phyloP scores from a whole-genome alignment of 352 stramenopile genomes.

The Phytophthora europaea region DNA sequence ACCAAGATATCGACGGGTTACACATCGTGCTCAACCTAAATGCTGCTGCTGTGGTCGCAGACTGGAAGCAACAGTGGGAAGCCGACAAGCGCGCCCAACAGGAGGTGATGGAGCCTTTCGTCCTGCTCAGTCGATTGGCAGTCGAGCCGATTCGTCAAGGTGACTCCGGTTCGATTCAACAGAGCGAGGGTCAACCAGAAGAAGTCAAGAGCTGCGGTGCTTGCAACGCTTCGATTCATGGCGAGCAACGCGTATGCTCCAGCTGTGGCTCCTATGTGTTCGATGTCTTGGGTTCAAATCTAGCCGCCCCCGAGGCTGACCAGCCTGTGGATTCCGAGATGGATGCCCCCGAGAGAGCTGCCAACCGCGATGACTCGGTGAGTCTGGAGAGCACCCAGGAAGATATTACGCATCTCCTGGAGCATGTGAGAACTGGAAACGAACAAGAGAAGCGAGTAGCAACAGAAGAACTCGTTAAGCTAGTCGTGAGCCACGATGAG shows the following conservation, averaged over 20 bases:
- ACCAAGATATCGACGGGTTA: not conserved
- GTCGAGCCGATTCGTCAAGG: not conserved
- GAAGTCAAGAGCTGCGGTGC: not conserved
- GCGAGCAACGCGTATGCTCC: not conserved
- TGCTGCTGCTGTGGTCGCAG: not conserved
- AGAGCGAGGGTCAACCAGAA: not conserved
- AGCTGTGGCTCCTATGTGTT: not conserved
- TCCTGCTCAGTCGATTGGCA: not conserved
- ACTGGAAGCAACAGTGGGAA: conserved; percentile 2
- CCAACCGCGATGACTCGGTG: not conserved
- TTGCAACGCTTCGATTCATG: conserved; percentile 3
- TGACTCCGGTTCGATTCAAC: not conserved
- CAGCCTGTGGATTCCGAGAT: not conserved
- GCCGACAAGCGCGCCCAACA: conserved; percentile 3
- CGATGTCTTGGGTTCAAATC: not conserved
- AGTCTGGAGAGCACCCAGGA: not conserved
- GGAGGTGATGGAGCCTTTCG: conserved; percentile 11
- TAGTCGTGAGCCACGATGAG: conserved; percentile 5
- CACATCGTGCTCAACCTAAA: not conserved
- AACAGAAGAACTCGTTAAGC: conserved; percentile 10
- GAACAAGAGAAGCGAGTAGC: conserved; percentile 3
- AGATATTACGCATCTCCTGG: conserved; percentile 9
- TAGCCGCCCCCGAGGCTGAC: not conserved
- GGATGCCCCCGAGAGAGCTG: not conserved
- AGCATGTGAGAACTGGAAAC: conserved; percentile 5